phyloP scores from a whole-genome alignment of 768 basidiomycete species.

The Rubroboletus pulcherrimus region DNA sequence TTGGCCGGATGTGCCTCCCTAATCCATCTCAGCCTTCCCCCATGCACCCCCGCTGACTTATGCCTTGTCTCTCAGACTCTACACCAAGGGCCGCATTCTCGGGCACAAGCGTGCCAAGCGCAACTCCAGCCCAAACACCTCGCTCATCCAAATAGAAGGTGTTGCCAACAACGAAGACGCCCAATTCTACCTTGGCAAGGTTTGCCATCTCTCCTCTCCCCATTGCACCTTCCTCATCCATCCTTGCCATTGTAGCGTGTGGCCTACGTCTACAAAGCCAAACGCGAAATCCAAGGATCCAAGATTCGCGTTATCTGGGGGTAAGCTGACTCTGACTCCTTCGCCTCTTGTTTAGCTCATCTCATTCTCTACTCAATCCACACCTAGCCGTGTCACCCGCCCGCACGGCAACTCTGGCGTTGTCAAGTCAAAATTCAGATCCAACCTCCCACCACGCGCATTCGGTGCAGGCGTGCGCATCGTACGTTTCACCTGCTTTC shows the following conservation, averaged over 20 bases:
- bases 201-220: constrained; percentile 34
- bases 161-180: constrained; percentile 91
- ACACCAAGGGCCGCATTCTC: constrained; percentile 93
- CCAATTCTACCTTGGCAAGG: constrained; percentile 98
- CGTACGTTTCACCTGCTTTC: constrained; percentile 43
- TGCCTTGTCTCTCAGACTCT: constrained; percentile 58
- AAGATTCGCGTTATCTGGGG: constrained; percentile 99
- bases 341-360: neutral
- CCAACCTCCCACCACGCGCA: constrained; percentile 90
- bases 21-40: neutral
- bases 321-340: constrained; percentile 41
- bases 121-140: constrained; percentile 93
- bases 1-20: constrained; percentile 11
- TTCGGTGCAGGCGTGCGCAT: constrained; percentile 92
- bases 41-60: neutral
- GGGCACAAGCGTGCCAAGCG: constrained; percentile 99
- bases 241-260: constrained; percentile 58
- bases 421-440: constrained; percentile 94
- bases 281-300: constrained; percentile 89
- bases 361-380: neutral
- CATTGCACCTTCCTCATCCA: neutral
- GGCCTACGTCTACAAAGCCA: constrained; percentile 97
- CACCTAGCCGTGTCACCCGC: constrained; percentile 77
- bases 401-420: constrained; percentile 93
- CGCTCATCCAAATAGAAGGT: constrained; percentile 96